Evolutionary conservation across 768 basidiomycete genomes (phyloP).

Genomic region (Strobilomyces echinocephalus): DNA sequence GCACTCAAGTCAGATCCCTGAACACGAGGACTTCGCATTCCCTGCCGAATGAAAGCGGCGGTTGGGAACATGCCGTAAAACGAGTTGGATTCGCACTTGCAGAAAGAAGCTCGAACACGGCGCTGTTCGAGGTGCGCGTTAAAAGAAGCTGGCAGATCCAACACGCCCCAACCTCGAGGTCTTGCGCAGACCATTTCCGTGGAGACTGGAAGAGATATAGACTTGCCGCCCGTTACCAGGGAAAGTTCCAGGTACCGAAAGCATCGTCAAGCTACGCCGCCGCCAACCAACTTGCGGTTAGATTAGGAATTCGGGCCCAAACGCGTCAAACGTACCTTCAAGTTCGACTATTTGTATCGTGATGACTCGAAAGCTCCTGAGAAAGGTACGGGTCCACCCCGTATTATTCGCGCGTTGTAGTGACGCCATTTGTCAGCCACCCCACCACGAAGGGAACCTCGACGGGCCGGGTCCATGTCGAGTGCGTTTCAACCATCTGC

Average conservation of each 20-base stretch:
- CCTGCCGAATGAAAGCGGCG: background rate
- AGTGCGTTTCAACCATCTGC: conserved; percentile 7
- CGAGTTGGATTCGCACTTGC: conserved; percentile 1
- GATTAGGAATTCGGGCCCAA: background rate
- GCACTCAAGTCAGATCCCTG: conserved; percentile 1
- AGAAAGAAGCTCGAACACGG: background rate
- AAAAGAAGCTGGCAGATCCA: background rate
- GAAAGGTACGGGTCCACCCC: conserved; percentile 12
- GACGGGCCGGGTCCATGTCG: background rate
- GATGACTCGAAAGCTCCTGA: background rate
- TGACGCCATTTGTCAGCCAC: conserved; percentile 15
- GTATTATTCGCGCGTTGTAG: background rate
- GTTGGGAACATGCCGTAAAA: conserved; percentile 5
- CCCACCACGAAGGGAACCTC: conserved; percentile 1
- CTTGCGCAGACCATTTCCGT: background rate
- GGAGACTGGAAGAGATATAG: conserved; percentile 15
- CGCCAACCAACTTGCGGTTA: background rate
- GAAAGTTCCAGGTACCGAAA: conserved; percentile 3
- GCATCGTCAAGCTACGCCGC: background rate
- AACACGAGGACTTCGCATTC: conserved; percentile 14
- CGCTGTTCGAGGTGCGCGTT: conserved; percentile 10
- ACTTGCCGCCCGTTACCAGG: background rate
- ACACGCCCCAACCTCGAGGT: conserved; percentile 18
- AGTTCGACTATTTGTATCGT: background rate
- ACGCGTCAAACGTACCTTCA: conserved; percentile 2